These are phyloP conservation scores for Cryomyces minteri DNA, from an alignment of 495 filamentous ascomycete genomes.

Conservation along the genomic window DNA sequence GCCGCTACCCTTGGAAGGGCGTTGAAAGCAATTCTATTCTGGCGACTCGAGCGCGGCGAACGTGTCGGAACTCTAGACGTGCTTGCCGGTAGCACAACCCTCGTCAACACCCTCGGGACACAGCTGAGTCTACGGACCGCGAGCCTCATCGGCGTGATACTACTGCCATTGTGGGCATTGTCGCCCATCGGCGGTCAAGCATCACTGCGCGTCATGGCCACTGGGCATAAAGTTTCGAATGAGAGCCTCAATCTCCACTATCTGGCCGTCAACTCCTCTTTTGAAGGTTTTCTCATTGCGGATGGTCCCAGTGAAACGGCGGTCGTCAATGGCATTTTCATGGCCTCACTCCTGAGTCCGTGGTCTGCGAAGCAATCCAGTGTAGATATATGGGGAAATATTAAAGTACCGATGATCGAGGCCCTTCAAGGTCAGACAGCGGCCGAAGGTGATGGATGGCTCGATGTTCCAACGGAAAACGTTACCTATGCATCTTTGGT, in stretches of 20 bases:
- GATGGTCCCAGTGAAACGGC: not conserved
- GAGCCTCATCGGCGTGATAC: not conserved
- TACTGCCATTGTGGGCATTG: conserved; percentile 6
- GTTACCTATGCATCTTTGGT: conserved; percentile 5
- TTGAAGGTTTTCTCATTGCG: not conserved
- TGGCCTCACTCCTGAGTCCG: conserved; percentile 1
- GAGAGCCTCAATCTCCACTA: conserved; percentile 1
- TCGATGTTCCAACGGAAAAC: not conserved
- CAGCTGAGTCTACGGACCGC: conserved; percentile 7
- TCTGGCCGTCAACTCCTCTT: conserved; percentile 1
- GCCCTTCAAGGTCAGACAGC: not conserved
- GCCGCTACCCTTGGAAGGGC: conserved; percentile 6
- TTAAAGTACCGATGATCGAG: conserved; percentile 10
- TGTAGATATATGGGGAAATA: conserved; percentile 10
- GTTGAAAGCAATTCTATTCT: conserved; percentile 6
- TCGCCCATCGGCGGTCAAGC: conserved; percentile 9
- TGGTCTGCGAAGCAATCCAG: not conserved
- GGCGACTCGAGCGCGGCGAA: conserved; percentile 9
- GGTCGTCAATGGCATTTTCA: not conserved
- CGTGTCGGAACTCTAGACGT: conserved; percentile 7
- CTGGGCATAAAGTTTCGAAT: not conserved
- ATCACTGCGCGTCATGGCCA: conserved; percentile 6
- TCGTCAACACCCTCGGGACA: conserved; percentile 6
- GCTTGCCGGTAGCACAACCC: conserved; percentile 6
- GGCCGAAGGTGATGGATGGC: conserved; percentile 3